Evolutionary conservation across 2,329 filamentous ascomycete species (phyloP).

Genomic region (Xylaria sp.): DNA sequence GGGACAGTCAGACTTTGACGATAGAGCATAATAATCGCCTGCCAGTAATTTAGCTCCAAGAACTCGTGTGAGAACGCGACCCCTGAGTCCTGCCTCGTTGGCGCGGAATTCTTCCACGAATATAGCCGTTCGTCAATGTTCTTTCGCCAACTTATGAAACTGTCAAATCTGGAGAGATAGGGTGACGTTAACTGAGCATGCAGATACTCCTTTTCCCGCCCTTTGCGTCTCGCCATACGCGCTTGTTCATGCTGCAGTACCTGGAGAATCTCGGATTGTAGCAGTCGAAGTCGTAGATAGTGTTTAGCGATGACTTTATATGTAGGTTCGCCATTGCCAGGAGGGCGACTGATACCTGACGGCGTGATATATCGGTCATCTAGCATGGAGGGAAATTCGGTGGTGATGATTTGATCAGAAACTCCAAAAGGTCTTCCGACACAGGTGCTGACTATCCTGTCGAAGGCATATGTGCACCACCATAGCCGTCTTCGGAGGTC

Average conservation of each 20-base stretch:
- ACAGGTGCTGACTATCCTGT: conserved; percentile 89
- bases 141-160: conserved; percentile 80
- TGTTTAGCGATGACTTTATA: conserved; percentile 91
- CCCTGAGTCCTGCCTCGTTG: conserved; percentile 70
- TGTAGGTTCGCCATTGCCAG: conserved; percentile 57
- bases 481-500: conserved; percentile 83
- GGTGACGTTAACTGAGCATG: conserved; percentile 75
- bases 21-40: conserved; percentile 93
- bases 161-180: conserved; percentile 76
- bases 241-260: conserved; percentile 90
- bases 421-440: conserved; percentile 91
- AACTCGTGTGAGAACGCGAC: conserved; percentile 88
- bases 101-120: conserved; percentile 82
- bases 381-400: conserved; percentile 82
- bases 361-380: conserved; percentile 86
- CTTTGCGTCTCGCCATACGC: conserved; percentile 64
- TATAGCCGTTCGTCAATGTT: conserved; percentile 79
- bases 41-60: conserved; percentile 94
- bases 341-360: conserved; percentile 62
- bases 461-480: conserved; percentile 96
- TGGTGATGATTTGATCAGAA: conserved; percentile 93
- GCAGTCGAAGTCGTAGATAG: conserved; percentile 79
- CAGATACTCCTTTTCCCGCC: conserved; percentile 65
- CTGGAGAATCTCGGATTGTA: conserved; percentile 93
- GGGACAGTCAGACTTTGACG: conserved; percentile 85